These are phyloP conservation scores for Colletotrichum filicis DNA, from an alignment of 2,329 filamentous ascomycete species.

Conservation along the genomic window DNA sequence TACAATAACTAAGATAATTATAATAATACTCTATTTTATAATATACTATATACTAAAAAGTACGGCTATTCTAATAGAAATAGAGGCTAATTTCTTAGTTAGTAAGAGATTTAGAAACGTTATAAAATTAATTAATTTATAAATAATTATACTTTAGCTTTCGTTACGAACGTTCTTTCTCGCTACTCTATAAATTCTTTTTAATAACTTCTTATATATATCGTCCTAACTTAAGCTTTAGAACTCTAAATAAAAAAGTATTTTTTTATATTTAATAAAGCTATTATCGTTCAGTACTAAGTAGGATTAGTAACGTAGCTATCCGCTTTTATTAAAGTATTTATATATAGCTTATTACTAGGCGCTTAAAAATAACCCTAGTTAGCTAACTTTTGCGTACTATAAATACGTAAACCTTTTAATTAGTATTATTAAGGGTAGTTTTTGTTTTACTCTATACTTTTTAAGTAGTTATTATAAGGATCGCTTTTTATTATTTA, in stretches of 20 bases:
- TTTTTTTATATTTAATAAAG: background rate
- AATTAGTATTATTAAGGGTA: background rate
- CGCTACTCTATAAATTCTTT: too few relatives aligned
- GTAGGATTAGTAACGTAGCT: background rate
- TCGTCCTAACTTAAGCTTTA: background rate
- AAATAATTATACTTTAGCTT: too few relatives aligned
- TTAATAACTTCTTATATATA: background rate
- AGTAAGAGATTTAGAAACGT: too few relatives aligned
- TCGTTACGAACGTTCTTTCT: too few relatives aligned
- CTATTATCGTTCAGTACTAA: background rate
- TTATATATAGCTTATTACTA: background rate
- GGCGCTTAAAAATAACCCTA: background rate
- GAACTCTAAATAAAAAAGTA: background rate
- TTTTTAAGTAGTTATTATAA: background rate
- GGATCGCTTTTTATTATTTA: background rate
- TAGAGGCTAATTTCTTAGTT: too few relatives aligned
- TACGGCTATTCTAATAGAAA: too few relatives aligned
- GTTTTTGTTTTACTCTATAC: background rate
- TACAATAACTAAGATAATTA: too few relatives aligned
- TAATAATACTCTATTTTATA: too few relatives aligned
- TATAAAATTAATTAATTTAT: too few relatives aligned
- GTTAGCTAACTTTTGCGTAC: background rate
- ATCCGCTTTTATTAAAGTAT: background rate
- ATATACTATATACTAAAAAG: too few relatives aligned
- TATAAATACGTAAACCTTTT: background rate